Evolutionary conservation across 306 rosid species (phyloP), one percentile per base, ranked within the genome.

Genomic region (Sicyos baderoa): DNA sequence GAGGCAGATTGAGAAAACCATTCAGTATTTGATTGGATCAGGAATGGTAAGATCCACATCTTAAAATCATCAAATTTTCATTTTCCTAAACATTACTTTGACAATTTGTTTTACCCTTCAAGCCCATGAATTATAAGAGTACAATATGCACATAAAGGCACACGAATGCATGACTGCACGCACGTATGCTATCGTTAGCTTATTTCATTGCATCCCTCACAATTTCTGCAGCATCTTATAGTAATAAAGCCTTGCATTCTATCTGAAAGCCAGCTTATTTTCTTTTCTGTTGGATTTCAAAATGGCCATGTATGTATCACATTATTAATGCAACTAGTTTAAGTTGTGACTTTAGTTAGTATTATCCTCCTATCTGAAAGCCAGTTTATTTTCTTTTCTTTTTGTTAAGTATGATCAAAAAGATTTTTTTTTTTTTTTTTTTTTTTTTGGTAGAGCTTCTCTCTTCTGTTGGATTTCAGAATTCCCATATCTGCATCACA

Each of bases 1-100:
- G 97, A 83, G 74, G 79, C 95, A 91, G 79, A 86, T 91, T 78
- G 95, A 91, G 83, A 91, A 85, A 82, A 86, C 97, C 17, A 88
- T 91, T 83, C 95, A 91, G 80, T 91, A 91, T 75, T 71, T 91
- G 83, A 88, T 91, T 64, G 93, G 93, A 23, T 88, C 95, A 47
- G 97, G 97, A 81, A 91, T 91, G 97, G 95, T 91, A 76, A 76
- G 88, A 68, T 81, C 45, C 44, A 25, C 35, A 49, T 67, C 72
- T 25, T 25, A n/a, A 19, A 23, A 12, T 37, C 3, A 13, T 49
- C n/a, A 0, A 48, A 66, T 13, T 66, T 71, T 18, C 25, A 5
- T 54, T 52, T 70, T 21, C 14, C 40, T 35, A 32, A 8, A 7
- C 40, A 19, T n/a, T 70, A 35, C 14, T n/a, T 51, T 35, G 59